Base-by-base conservation (phyloP, 139 green algal species). In the Chlorella sp. region DNA sequence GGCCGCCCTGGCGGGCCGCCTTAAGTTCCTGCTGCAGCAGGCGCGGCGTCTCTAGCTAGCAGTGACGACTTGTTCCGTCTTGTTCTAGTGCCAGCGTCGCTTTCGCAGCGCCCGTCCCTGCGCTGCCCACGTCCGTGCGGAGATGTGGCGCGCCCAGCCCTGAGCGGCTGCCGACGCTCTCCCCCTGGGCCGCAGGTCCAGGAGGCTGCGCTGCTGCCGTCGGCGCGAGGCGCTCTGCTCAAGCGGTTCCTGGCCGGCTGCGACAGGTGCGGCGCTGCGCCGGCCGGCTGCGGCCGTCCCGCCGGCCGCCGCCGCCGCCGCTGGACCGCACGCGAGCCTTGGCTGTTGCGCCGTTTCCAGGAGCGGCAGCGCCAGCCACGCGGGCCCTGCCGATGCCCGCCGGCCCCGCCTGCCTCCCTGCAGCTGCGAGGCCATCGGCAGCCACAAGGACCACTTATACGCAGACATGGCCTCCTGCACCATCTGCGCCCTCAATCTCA, bases 11-110 rank as follows among this genome's bases (percentile, higher is more conserved):
- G 77, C 72, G 1, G 58, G 38, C 23, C 19, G 69, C 56, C 71
- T 83, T 19, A 72, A 70, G 36, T 83, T 61, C 61, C 43, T 83
- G 71, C 36, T 83, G 71, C 19, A 82, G 56, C 50, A 70, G 73
- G 72, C 67, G 31, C 5, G n/a, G 8, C n/a, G n/a, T n/a, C n/a
- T n/a, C n/a, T n/a, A n/a, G n/a, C n/a, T n/a, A n/a, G n/a, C n/a
- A n/a, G n/a, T n/a, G n/a, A n/a, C n/a, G 14, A 2, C 7, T 41
- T 12, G 53, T 2, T 36, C 8, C 27, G 19, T n/a, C 35, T 61
- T 33, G 3, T 29, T 45, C n/a, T 33, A 4, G 33, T 5, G 6
- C 15, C 59, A 66, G 35, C 31, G 21, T 33, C 31, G 17, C 25
- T 3, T 12, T 12, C 25, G 19, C 59, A 29, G 33, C 0, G 15